These are phyloP conservation scores for Alternaria solani DNA, from an alignment of 2,329 filamentous ascomycete genomes.

Conservation along the genomic window DNA sequence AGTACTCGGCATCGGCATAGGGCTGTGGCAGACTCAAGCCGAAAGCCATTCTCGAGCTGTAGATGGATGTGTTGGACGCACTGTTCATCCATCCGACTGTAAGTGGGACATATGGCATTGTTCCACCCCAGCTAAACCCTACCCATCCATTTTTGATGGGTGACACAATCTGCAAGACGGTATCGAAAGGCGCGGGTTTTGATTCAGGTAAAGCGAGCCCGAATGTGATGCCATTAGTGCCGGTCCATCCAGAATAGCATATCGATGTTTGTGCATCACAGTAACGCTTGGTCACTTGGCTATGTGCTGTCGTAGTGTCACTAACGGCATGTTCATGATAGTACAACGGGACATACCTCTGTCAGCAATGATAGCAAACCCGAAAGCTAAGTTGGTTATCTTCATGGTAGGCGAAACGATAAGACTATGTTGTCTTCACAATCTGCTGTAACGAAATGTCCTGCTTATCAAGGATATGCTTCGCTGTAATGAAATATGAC, in stretches of 20 bases:
- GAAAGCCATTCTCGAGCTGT: conserved; percentile 57
- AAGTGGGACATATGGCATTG: conserved; percentile 60
- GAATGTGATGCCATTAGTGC: conserved; percentile 42
- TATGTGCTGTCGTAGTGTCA: conserved; percentile 15
- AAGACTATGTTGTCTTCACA: background rate
- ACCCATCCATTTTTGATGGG: conserved; percentile 58
- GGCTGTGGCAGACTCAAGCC: conserved; percentile 41
- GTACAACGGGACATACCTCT: conserved; percentile 20
- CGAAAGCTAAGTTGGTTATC: conserved; percentile 2
- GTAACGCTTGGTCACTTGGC: conserved; percentile 32
- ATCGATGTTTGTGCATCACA: conserved; percentile 43
- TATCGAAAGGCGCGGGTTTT: conserved; percentile 49
- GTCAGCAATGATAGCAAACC: conserved; percentile 14
- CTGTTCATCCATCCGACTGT: conserved; percentile 58
- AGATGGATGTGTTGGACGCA: conserved; percentile 46
- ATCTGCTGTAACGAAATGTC: background rate
- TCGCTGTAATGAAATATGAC: conserved; percentile 12
- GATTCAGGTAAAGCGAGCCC: conserved; percentile 50
- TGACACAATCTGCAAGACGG: conserved; percentile 56
- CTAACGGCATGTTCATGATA: background rate
- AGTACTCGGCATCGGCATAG: conserved; percentile 37
- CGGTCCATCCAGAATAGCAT: conserved; percentile 55
- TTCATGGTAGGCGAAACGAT: conserved; percentile 25
- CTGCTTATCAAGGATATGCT: conserved; percentile 22
- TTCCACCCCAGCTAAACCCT: conserved; percentile 60